Evolutionary conservation across 2,329 filamentous ascomycete species (phyloP).

Genomic region (Aspergillus ochraceoroseus): DNA sequence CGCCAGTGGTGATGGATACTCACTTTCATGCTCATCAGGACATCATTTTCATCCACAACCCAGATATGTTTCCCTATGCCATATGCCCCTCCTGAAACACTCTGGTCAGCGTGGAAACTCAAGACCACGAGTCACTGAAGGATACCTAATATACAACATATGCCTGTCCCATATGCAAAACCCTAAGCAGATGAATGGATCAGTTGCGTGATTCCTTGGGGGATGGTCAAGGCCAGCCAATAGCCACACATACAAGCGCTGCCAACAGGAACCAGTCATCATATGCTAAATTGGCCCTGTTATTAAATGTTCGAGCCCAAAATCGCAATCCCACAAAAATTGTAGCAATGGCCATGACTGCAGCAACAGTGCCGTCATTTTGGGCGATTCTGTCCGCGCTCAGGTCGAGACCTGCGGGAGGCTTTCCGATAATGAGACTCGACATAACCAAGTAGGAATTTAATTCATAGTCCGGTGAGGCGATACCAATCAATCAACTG

Average conservation of each 20-base stretch:
- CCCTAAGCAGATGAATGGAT: no score
- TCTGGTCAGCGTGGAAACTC: no score
- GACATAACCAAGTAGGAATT: no score
- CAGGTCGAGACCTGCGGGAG: constrained; percentile 9
- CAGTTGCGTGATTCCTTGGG: no score
- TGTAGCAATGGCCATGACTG: constrained; percentile 13
- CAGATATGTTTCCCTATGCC: constrained; percentile 20
- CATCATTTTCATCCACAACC: constrained; percentile 13
- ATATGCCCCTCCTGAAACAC: constrained; percentile 14
- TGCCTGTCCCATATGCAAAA: constrained; percentile 13
- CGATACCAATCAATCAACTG: no score
- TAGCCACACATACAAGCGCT: constrained; percentile 9
- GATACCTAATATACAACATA: constrained; percentile 15
- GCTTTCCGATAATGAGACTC: constrained; percentile 8
- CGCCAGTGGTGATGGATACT: no score
- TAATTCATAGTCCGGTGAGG: no score
- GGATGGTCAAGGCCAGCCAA: no score
- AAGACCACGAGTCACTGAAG: no score
- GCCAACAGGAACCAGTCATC: constrained; percentile 16
- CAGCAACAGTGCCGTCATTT: constrained; percentile 11
- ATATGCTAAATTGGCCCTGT: constrained; percentile 2
- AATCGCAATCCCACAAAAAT: constrained; percentile 14
- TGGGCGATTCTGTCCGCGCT: constrained; percentile 4
- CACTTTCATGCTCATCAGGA: constrained; percentile 14
- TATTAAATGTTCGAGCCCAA: constrained; percentile 10